A percentile compares a stretch with the other conserved stretches of the same genome.
phyloP scores from a whole-genome alignment of 108 stramenopile species.

The Schizochytrium sp. region DNA sequence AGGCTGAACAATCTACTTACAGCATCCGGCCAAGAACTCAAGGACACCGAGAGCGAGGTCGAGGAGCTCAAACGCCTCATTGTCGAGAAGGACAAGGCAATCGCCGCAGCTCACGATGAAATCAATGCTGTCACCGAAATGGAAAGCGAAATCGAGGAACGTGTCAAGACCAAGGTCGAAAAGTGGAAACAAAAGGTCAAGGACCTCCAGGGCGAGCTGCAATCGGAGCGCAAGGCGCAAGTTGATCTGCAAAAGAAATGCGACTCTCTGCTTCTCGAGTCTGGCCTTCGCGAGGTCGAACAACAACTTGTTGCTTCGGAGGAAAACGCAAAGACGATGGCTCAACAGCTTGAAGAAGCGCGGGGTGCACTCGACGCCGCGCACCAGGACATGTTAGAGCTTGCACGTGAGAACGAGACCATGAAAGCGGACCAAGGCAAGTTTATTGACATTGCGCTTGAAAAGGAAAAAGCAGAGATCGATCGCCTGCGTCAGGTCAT shows the following conservation, averaged over 20 bases:
- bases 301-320: not conserved
- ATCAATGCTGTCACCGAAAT: not conserved
- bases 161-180: not conserved
- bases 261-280: not conserved
- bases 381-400: not conserved
- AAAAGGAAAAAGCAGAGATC: not conserved
- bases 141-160: not conserved
- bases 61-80: constrained; percentile 11
- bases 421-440: not conserved
- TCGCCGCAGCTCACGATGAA: not conserved
- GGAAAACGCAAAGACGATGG: not conserved
- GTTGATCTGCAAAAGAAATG: not conserved
- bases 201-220: not conserved
- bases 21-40: not conserved
- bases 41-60: constrained; percentile 7
- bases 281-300: not conserved
- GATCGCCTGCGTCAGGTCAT: constrained; percentile 1
- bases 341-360: not conserved
- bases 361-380: not conserved
- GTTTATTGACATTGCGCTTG: not conserved
- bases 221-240: not conserved
- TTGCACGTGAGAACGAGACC: not conserved
- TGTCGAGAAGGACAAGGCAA: not conserved
- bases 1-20: not conserved
- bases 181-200: not conserved